A percentile compares a stretch with the other conserved stretches of the same genome.
phyloP scores from a whole-genome alignment of 345 rosid species.

The Euphorbia pulcherrima region DNA sequence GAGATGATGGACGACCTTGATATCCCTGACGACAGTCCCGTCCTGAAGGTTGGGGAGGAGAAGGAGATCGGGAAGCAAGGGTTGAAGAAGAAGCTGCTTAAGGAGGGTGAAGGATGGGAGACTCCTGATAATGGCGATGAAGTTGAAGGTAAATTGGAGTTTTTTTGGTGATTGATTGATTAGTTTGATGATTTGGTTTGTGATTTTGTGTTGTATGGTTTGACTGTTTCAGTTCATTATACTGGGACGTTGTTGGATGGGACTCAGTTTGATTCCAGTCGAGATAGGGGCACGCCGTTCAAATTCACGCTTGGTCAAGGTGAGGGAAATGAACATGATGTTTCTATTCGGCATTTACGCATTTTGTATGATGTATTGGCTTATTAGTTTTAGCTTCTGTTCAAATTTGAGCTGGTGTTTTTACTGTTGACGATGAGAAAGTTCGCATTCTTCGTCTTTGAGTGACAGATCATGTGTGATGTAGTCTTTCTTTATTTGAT shows the following conservation, averaged over 20 bases:
- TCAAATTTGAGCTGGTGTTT: not conserved
- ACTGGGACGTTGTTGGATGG: conserved; percentile 94
- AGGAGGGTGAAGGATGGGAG: conserved; percentile 68
- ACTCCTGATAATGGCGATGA: conserved; percentile 73
- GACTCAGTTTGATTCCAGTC: conserved; percentile 86
- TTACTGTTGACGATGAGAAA: not conserved
- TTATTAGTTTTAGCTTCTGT: not conserved
- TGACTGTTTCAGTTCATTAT: conserved; percentile 36
- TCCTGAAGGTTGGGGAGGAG: conserved; percentile 20
- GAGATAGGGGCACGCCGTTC: conserved; percentile 80
- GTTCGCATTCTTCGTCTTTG: not conserved
- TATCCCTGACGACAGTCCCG: not conserved
- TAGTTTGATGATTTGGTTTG: not conserved
- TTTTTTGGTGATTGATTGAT: not conserved
- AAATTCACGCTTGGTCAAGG: conserved; percentile 97
- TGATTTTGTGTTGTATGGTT: not conserved
- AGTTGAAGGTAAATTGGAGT: conserved; percentile 54
- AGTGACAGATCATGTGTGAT: not conserved
- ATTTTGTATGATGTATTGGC: not conserved
- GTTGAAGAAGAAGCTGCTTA: conserved; percentile 77
- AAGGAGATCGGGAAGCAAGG: conserved; percentile 77
- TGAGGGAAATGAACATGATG: not conserved
- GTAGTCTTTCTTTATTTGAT: not conserved
- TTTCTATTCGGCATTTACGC: not conserved
- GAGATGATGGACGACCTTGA: conserved; percentile 19